Evolutionary conservation across 495 filamentous ascomycete species (phyloP).

Genomic region (Rostrohypoxylon terebratum): DNA sequence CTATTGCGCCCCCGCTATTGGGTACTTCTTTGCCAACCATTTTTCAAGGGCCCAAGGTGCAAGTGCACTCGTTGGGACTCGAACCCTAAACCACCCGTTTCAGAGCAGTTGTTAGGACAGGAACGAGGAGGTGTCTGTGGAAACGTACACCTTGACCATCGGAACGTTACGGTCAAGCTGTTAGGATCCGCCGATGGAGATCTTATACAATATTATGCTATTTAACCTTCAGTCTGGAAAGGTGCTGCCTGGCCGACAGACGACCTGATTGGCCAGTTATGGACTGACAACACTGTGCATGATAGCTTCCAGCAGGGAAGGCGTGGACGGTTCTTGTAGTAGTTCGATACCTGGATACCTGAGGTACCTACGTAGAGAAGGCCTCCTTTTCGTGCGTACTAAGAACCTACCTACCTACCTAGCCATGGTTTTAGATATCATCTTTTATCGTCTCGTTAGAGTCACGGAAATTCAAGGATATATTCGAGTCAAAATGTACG

Average conservation of each 20-base stretch:
- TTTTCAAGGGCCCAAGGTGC: neutral
- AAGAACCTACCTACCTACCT: too few species aligned
- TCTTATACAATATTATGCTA: neutral
- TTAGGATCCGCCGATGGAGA: neutral
- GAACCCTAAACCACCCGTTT: neutral
- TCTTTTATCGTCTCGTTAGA: neutral
- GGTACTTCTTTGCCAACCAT: neutral
- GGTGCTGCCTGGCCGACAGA: neutral
- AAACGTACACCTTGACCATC: neutral
- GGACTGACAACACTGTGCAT: neutral
- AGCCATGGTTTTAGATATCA: neutral
- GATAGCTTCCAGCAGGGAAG: neutral
- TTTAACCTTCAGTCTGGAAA: neutral
- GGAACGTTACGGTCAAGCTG: neutral
- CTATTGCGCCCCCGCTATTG: neutral
- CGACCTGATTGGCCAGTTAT: neutral
- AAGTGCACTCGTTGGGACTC: neutral
- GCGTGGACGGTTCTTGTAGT: neutral
- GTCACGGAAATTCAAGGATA: neutral
- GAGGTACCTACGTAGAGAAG: neutral
- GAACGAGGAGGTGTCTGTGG: neutral
- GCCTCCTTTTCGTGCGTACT: neutral
- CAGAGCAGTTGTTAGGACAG: neutral
- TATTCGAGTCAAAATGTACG: neutral
- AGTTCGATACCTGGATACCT: neutral